Evolutionary conservation across 306 rosid genomes (phyloP).

Genomic region (Aeschynomene evenia): DNA sequence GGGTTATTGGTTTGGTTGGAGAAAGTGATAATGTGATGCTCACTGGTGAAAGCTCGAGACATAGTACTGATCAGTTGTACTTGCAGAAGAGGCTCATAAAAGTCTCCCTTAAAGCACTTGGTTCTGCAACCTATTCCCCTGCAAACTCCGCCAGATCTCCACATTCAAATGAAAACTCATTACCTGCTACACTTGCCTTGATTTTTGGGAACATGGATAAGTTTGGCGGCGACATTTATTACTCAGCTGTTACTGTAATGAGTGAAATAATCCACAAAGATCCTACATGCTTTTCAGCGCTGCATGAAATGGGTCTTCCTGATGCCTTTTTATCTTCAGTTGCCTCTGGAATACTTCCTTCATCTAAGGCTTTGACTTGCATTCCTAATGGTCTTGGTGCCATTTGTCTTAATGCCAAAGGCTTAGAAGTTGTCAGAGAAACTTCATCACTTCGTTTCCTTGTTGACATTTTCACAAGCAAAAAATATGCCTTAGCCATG

Average conservation of each 20-base stretch:
- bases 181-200: conserved; percentile 66
- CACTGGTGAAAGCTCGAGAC: conserved; percentile 72
- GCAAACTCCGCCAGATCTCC: conserved; percentile 66
- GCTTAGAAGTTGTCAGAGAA: conserved; percentile 88
- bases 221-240: conserved; percentile 95
- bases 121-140: conserved; percentile 87
- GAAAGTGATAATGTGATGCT: conserved; percentile 49
- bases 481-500: conserved; percentile 82
- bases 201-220: conserved; percentile 71
- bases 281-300: conserved; percentile 78
- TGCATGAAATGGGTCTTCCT: conserved; percentile 97
- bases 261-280: conserved; percentile 98
- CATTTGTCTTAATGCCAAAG: conserved; percentile 91
- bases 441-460: conserved; percentile 73
- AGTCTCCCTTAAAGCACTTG: conserved; percentile 91
- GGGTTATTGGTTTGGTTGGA: conserved; percentile 72
- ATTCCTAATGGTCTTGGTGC: conserved; percentile 98
- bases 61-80: conserved; percentile 63
- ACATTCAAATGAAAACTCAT: conserved; percentile 62
- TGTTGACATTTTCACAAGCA: conserved; percentile 79
- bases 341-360: conserved; percentile 77
- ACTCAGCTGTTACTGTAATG: conserved; percentile 93
- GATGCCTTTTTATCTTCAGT: conserved; percentile 83
- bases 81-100: conserved; percentile 87
- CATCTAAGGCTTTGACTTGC: conserved; percentile 90